Conservation (phyloP, 1,139 yeast species). For the Zygosaccharomyces pseudobailii region DNA sequence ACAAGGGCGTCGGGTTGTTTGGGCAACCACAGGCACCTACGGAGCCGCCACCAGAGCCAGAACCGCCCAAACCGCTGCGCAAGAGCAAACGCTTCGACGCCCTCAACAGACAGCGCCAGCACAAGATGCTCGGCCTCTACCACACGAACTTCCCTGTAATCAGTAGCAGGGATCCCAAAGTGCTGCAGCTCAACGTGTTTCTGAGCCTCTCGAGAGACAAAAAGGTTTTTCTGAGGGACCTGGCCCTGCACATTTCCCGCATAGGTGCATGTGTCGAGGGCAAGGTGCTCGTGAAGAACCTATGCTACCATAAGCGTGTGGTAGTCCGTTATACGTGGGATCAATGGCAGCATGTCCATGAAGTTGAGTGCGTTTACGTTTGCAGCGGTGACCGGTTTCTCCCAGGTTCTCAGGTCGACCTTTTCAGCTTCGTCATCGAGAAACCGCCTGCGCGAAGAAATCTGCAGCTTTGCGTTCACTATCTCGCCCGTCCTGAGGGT, state of each 20-base stretch:
- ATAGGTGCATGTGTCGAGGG: conserved; percentile 19
- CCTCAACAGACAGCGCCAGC: conserved; percentile 1
- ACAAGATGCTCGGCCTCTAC: conserved; percentile 24
- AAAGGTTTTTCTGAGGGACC: conserved; percentile 28
- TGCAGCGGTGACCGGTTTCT: conserved; percentile 28
- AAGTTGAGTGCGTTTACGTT: conserved; percentile 30
- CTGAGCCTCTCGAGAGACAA: conserved; percentile 27
- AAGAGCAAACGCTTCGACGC: conserved; percentile 1
- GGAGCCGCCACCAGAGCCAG: background rate
- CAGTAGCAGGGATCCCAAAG: conserved; percentile 29
- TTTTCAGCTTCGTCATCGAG: conserved; percentile 32
- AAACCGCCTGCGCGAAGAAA: conserved; percentile 16
- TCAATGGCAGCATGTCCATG: conserved; percentile 28
- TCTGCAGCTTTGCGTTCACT: conserved; percentile 31
- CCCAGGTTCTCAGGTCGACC: conserved; percentile 32
- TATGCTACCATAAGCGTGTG: conserved; percentile 31
- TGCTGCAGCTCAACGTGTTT: conserved; percentile 29
- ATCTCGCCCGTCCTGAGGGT: conserved; percentile 25
- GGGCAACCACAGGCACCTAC: background rate
- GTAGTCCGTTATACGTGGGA: conserved; percentile 30
- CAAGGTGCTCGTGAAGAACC: conserved; percentile 30
- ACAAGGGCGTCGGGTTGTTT: conserved; percentile 14
- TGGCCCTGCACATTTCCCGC: conserved; percentile 25
- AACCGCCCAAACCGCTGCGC: conserved; percentile 1
- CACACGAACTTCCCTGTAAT: conserved; percentile 30